Evolutionary conservation across 345 rosid genomes (phyloP), one percentile per base, ranked within the genome.

Genomic region (Rhodamnia argentea): DNA sequence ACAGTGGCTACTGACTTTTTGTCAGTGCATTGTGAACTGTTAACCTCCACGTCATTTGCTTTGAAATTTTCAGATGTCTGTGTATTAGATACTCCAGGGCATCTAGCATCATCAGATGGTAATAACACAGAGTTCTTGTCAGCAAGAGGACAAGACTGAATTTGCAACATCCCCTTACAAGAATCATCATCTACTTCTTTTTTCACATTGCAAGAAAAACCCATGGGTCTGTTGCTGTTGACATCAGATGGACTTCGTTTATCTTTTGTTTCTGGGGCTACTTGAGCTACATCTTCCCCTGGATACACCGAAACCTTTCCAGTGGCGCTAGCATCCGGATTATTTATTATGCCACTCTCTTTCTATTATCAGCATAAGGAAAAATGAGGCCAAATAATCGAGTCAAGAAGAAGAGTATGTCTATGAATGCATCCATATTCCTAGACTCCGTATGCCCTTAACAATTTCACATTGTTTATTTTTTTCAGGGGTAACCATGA

Each of bases 271-370:
- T 87, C 95, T 42, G 50, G 83, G 82, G 62, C 84, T 83, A 85
- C 84, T 87, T 84, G 82, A 84, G 88, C 87, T 23, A 74, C 24
- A 74, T 88, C 87, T 82, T 88, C 90, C 85, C 76, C 87, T 64
- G 59, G 86, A 90, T 88, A 89, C 89, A 91, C 93, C 58, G 14
- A 87, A 53, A 82, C 88, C 87, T 91, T 89, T 88, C 88, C 87
- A 54, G 85, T 54, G 83, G 91, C 92, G 83, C 85, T 88, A 82
- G 85, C 90, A 90, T 88, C 91, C 14, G 51, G 84, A 85, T 88
- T 85, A 82, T 87, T 91, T 87, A 83, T 84, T 85, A 75, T 78
- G 32, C 83, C 58, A 56, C 85, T 84, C 42, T 89, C 91, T 87
- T 88, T 95, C 98, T 94, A 89, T 70, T 37, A 70, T 32, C 47